Conservation (phyloP, 306 rosid species). For the Lathyrus aphaca region DNA sequence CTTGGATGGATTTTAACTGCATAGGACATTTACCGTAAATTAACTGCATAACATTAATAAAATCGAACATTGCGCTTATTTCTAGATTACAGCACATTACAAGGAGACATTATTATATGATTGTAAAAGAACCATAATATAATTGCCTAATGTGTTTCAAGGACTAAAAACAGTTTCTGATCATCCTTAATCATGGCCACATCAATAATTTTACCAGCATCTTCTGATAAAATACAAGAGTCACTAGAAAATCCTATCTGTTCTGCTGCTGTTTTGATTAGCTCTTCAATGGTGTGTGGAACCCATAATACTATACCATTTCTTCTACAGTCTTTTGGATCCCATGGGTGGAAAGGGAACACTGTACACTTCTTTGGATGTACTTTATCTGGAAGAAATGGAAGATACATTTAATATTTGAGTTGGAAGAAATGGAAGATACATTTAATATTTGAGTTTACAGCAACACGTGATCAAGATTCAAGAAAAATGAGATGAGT, state of each 20-base stretch:
- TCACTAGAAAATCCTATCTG: conserved; percentile 48
- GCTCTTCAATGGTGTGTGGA: conserved; percentile 71
- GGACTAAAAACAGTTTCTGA: conserved; percentile 74
- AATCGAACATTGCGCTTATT: conserved; percentile 23
- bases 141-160: conserved; percentile 46
- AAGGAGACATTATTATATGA: conserved; percentile 15
- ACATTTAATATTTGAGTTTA: conserved; percentile 19
- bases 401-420: conserved; percentile 5
- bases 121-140: conserved; percentile 10
- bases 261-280: conserved; percentile 59
- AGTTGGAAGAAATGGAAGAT: conserved; percentile 35
- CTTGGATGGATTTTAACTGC: neutral
- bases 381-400: conserved; percentile 57
- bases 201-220: conserved; percentile 84
- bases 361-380: conserved; percentile 79
- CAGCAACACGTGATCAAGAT: neutral
- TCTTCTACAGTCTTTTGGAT: conserved; percentile 61
- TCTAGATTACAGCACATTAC: conserved; percentile 16
- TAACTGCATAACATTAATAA: neutral
- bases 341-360: conserved; percentile 91
- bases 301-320: conserved; percentile 81
- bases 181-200: conserved; percentile 66
- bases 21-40: neutral
- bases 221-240: conserved; percentile 73
- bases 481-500: too few relatives aligned